Evolutionary conservation across 2,329 filamentous ascomycete species (phyloP).

Genomic region (Aspergillus latus): DNA sequence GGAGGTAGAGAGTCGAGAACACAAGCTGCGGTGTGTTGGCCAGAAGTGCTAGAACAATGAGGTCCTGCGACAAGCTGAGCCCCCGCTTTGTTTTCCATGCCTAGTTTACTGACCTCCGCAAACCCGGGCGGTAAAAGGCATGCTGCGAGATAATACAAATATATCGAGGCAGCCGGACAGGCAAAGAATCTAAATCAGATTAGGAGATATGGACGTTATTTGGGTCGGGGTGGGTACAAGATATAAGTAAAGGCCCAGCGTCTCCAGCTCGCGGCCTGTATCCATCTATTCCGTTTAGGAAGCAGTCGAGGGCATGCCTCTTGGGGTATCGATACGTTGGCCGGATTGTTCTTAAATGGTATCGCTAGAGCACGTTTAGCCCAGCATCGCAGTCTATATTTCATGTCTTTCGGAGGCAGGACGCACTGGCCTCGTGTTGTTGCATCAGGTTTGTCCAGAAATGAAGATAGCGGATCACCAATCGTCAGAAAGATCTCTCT

Average conservation of each 20-base stretch:
- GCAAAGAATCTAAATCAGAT: not conserved
- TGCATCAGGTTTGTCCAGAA: not conserved
- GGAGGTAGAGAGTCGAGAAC: slow-evolving; percentile 36
- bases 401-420: not conserved
- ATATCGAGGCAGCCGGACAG: not conserved
- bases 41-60: slow-evolving; percentile 17
- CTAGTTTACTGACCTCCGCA: not conserved
- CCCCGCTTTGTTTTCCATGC: not conserved
- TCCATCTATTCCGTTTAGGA: not conserved
- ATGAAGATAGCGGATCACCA: not conserved
- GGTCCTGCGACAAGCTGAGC: not conserved
- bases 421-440: not conserved
- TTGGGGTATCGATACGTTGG: not conserved
- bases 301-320: not conserved
- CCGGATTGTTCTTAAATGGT: not conserved
- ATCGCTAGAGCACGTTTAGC: not conserved
- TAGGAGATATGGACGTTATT: not conserved
- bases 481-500: not conserved
- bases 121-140: not conserved
- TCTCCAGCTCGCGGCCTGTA: not conserved
- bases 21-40: slow-evolving; percentile 36
- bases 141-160: not conserved
- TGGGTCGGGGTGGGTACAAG: not conserved
- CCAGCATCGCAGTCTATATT: not conserved
- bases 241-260: not conserved